phyloP scores from a whole-genome alignment of 1,284 basidiomycete species.

The Erythrobasidium hasegawianum region DNA sequence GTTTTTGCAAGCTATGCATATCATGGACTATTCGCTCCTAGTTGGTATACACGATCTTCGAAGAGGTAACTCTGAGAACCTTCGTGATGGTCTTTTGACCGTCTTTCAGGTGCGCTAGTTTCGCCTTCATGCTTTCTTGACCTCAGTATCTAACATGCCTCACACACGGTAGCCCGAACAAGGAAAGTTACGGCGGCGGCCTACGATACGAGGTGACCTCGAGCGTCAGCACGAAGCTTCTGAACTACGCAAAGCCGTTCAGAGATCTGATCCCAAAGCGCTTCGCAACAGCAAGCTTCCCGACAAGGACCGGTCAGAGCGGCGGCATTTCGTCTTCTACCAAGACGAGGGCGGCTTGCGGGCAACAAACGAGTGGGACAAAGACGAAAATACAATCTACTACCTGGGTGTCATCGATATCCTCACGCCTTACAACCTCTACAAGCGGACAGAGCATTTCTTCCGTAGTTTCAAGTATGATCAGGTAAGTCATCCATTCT shows the following conservation, averaged over 20 bases:
- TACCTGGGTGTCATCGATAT: constrained; percentile 88
- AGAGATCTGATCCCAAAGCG: constrained; percentile 72
- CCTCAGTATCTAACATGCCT: constrained; percentile 3
- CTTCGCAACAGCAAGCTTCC: constrained; percentile 67
- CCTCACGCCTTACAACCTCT: constrained; percentile 74
- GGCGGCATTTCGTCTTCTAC: constrained; percentile 86
- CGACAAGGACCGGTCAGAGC: constrained; percentile 62
- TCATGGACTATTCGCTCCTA: constrained; percentile 96
- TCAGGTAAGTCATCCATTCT: constrained; percentile 58
- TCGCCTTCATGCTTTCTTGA: neutral
- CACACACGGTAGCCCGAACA: constrained; percentile 57
- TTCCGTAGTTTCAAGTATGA: constrained; percentile 89
- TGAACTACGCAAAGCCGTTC: constrained; percentile 79
- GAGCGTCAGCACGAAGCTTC: constrained; percentile 61
- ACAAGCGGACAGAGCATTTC: constrained; percentile 81
- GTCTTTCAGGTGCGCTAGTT: constrained; percentile 73
- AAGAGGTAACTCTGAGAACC: constrained; percentile 83
- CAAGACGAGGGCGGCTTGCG: constrained; percentile 92
- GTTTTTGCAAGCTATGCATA: constrained; percentile 73
- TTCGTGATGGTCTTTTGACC: constrained; percentile 80
- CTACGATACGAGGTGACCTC: constrained; percentile 51
- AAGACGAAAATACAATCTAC: constrained; percentile 73
- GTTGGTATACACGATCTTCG: constrained; percentile 91
- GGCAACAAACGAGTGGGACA: constrained; percentile 81
- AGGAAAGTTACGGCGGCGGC: constrained; percentile 56